Percentiles rank a stretch among this genome's conserved stretches.
These are phyloP conservation scores for Plasmodium inui DNA, from an alignment of 169 alveolate genomes.

Conservation along the genomic window DNA sequence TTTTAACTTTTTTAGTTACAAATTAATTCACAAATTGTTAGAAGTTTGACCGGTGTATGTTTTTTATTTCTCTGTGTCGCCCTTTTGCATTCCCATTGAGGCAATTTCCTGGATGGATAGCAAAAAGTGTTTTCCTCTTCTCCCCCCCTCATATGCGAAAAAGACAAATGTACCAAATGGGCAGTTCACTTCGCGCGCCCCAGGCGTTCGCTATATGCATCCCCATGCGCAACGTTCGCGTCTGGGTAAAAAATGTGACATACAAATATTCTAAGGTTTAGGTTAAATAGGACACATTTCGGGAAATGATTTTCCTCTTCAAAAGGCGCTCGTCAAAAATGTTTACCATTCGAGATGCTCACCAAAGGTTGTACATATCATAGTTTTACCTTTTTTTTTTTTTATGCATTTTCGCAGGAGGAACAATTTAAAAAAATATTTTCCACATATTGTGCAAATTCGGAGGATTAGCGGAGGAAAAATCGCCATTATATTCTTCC, in stretches of 20 bases:
- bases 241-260: neutral
- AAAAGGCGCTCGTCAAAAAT: neutral
- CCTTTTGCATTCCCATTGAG: neutral
- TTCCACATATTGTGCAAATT: neutral
- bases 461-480: neutral
- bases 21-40: neutral
- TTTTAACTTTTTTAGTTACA: neutral
- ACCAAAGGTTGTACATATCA: neutral
- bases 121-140: neutral
- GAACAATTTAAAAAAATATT: slow-evolving; percentile 13
- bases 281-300: neutral
- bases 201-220: neutral
- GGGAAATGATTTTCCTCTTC: neutral
- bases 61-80: neutral
- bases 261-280: neutral
- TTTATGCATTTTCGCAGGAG: slow-evolving; percentile 5
- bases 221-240: neutral
- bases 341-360: neutral
- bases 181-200: neutral
- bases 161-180: neutral
- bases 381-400: neutral
- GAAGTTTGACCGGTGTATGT: neutral
- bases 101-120: neutral
- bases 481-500: slow-evolving; percentile 12
- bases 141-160: neutral